Conservation (phyloP, 2,329 filamentous ascomycete genomes). For the Sporothrix phasma region DNA sequence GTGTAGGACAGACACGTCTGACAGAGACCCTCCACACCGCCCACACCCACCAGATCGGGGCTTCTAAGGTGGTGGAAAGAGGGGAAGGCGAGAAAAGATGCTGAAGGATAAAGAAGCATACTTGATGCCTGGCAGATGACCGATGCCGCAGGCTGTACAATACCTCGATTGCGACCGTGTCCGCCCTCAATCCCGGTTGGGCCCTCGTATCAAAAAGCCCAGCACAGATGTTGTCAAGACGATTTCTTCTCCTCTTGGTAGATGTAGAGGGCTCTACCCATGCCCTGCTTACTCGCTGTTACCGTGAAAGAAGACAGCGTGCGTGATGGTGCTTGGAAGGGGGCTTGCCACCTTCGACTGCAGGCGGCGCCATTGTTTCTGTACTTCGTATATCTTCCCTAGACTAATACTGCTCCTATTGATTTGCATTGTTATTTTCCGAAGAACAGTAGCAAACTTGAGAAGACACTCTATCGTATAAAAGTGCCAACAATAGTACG, state of each 20-base stretch:
- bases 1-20: background rate
- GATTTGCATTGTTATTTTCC: too few species aligned
- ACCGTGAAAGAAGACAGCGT: background rate
- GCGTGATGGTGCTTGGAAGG: background rate
- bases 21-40: background rate
- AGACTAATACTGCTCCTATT: too few species aligned
- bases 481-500: too few species aligned
- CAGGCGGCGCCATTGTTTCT: background rate
- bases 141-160: background rate
- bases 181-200: background rate
- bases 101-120: background rate
- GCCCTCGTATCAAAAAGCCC: background rate
- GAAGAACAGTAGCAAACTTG: too few species aligned
- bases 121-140: background rate
- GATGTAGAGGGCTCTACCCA: background rate
- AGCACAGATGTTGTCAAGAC: background rate
- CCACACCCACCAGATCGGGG: too few species aligned
- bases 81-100: background rate
- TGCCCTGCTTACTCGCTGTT: background rate
- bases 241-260: background rate
- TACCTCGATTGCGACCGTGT: background rate
- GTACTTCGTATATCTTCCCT: background rate
- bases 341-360: background rate
- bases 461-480: too few species aligned
- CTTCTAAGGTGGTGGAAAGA: background rate